These are phyloP conservation scores for Geranomyces variabilis DNA, from an alignment of 192 early-diverging fungal species.

Conservation along the genomic window DNA sequence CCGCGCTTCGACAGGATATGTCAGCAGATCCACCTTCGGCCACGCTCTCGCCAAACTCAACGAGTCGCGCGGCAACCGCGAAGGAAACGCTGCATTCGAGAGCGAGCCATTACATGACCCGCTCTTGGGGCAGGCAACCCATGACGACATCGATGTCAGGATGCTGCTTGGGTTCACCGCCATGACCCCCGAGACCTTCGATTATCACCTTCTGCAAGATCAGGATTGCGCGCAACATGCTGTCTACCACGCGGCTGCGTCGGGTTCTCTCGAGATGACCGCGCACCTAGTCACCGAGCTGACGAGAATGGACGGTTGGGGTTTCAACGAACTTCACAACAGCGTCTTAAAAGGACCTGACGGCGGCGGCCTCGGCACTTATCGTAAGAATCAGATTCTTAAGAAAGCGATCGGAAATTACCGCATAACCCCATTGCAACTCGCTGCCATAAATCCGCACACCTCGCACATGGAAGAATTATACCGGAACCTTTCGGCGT, in stretches of 20 bases:
- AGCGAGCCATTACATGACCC: conserved; percentile 16
- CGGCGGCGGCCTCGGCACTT: too few relatives aligned
- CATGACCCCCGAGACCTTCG: background rate
- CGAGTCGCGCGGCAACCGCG: conserved; percentile 59
- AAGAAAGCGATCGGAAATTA: conserved; percentile 45
- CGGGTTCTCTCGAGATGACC: conserved; percentile 29
- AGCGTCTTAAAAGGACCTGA: too few relatives aligned
- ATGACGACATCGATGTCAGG: too few relatives aligned
- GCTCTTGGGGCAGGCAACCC: too few relatives aligned
- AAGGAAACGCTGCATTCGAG: conserved; percentile 50
- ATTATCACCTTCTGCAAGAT: background rate
- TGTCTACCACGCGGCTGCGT: conserved; percentile 37
- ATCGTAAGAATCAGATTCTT: conserved; percentile 37
- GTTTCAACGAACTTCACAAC: conserved; percentile 40
- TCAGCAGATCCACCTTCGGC: conserved; percentile 26
- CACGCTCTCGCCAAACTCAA: conserved; percentile 36
- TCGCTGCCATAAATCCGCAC: conserved; percentile 52
- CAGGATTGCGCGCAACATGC: conserved; percentile 13
- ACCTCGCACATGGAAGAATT: conserved; percentile 39
- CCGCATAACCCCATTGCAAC: conserved; percentile 48
- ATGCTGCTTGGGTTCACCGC: too few relatives aligned
- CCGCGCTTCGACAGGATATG: background rate
- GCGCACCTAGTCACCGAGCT: conserved; percentile 30
- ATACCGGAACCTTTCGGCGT: conserved; percentile 34
- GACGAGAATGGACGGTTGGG: conserved; percentile 11